Conservation (phyloP, 441 rosid species). For the Aquilaria agallochum region DNA sequence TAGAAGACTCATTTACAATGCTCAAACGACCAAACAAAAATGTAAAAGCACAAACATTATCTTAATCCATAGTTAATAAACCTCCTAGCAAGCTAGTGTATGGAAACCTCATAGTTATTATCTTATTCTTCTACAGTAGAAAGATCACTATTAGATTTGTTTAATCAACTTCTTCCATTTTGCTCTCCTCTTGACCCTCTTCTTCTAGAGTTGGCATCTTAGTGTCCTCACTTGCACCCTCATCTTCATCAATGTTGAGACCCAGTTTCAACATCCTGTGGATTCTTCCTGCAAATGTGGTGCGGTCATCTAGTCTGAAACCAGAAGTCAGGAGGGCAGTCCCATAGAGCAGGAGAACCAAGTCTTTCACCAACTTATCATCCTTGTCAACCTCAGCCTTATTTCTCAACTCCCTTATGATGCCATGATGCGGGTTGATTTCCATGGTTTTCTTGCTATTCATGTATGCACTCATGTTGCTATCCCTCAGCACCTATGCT, state of each 20-base stretch:
- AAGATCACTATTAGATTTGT: too few species aligned
- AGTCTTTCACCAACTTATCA: conserved; percentile 71
- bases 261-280: conserved; percentile 80
- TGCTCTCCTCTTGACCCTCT: conserved; percentile 74
- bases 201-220: conserved; percentile 82
- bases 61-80: too few species aligned
- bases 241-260: conserved; percentile 61
- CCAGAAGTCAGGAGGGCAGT: conserved; percentile 72
- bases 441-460: conserved; percentile 90
- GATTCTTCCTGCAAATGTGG: conserved; percentile 65
- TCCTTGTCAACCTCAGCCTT: conserved; percentile 71
- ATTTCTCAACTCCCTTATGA: conserved; percentile 86
- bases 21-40: too few species aligned
- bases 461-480: conserved; percentile 84
- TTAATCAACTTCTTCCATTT: conserved; percentile 87
- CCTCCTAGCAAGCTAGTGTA: too few species aligned
- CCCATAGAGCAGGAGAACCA: conserved; percentile 61
- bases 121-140: too few species aligned
- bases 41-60: too few species aligned
- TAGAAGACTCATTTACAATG: too few species aligned
- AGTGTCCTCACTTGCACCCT: conserved; percentile 38
- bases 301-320: conserved; percentile 79
- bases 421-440: conserved; percentile 77
- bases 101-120: too few species aligned
- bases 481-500: conserved; percentile 81